Conservation (phyloP, 2,329 filamentous ascomycete species). For the Fusarium torulosum region DNA sequence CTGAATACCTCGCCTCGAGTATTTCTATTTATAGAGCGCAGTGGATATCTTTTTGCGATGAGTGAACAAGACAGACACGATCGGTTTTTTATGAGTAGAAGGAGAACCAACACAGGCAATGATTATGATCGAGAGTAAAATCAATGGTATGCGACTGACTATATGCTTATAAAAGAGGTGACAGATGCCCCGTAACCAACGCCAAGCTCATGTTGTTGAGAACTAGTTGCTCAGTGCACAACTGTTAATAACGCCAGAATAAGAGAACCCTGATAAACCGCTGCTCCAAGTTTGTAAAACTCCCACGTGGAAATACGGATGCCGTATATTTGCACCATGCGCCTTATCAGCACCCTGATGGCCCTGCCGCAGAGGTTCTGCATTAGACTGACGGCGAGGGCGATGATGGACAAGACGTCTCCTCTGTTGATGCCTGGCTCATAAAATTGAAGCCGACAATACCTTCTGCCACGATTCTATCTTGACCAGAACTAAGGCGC, state of each 20-base stretch:
- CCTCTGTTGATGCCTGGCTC: constrained; percentile 18
- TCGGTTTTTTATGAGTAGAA: not conserved
- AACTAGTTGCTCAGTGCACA: too few species aligned
- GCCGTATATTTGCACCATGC: not conserved
- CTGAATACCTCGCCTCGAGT: not conserved
- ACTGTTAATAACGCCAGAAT: not conserved
- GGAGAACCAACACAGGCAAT: not conserved
- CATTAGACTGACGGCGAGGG: constrained; percentile 30
- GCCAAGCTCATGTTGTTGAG: too few species aligned
- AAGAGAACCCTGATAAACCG: not conserved
- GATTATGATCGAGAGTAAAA: not conserved
- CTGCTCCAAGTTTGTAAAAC: not conserved
- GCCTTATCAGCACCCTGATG: constrained; percentile 36
- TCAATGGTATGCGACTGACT: too few species aligned
- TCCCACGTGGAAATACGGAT: too few species aligned
- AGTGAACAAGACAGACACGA: not conserved
- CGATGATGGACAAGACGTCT: constrained; percentile 8
- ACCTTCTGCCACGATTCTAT: constrained; percentile 59
- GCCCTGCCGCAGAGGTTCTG: constrained; percentile 4
- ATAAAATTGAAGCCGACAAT: constrained; percentile 64
- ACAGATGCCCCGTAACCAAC: too few species aligned
- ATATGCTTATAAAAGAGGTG: too few species aligned
- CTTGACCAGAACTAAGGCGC: constrained; percentile 39
- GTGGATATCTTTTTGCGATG: too few species aligned
- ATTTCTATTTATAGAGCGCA: not conserved